These are phyloP conservation scores for Ceratocystis ficicola DNA, from an alignment of 2,329 filamentous ascomycete species.

Conservation along the genomic window DNA sequence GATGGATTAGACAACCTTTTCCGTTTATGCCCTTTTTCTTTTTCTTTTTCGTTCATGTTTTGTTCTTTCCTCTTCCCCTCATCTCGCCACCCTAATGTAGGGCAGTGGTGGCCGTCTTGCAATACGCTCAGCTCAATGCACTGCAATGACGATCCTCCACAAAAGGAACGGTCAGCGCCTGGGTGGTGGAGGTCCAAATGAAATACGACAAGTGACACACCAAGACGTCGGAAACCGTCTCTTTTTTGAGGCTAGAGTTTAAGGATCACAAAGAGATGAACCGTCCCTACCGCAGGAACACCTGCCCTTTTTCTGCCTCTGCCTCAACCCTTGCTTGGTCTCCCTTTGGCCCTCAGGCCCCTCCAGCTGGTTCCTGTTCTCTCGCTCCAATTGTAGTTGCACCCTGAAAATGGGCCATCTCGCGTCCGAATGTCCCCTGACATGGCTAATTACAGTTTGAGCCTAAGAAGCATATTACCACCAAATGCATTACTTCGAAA, in stretches of 20 bases:
- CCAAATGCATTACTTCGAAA: background rate
- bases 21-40: background rate
- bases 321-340: background rate
- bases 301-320: background rate
- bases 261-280: conserved; percentile 7
- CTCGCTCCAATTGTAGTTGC: background rate
- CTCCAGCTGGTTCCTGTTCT: background rate
- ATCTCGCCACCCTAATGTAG: background rate
- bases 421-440: background rate
- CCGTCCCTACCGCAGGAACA: conserved; percentile 3
- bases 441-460: background rate
- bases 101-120: background rate
- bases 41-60: background rate
- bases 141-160: background rate
- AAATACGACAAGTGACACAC: background rate
- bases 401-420: background rate
- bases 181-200: background rate
- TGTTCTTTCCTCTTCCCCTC: background rate
- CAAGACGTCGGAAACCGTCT: background rate
- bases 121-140: conserved; percentile 9
- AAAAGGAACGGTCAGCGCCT: background rate
- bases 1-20: background rate
- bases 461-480: background rate
- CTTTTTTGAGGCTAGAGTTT: background rate
- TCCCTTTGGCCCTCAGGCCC: background rate